Percentiles rank a stretch among this genome's conserved stretches.
These are phyloP conservation scores for Apiospora aurea DNA, from an alignment of 2,329 filamentous ascomycete genomes.

Conservation along the genomic window DNA sequence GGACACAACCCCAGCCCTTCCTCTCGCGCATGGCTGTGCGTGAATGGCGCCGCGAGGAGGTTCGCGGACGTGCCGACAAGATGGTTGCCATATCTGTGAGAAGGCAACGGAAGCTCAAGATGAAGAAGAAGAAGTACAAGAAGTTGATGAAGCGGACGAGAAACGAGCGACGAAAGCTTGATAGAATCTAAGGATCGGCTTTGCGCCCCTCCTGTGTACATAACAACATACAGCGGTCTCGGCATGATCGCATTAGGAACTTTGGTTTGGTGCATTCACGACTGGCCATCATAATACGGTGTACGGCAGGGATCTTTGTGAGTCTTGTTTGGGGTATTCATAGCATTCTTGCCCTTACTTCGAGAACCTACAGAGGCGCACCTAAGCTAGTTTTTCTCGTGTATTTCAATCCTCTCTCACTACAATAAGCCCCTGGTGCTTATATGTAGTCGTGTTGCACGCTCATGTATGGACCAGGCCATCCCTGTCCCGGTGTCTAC, in stretches of 20 bases:
- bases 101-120: slow-evolving; percentile 92
- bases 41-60: slow-evolving; percentile 65
- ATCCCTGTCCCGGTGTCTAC: neutral
- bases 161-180: slow-evolving; percentile 85
- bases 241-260: slow-evolving; percentile 19
- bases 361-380: slow-evolving; percentile 21
- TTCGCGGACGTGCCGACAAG: slow-evolving; percentile 52
- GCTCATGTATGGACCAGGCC: neutral
- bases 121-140: slow-evolving; percentile 99
- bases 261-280: slow-evolving; percentile 24
- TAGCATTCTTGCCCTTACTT: slow-evolving; percentile 24
- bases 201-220: slow-evolving; percentile 30
- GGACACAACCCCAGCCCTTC: slow-evolving; percentile 59
- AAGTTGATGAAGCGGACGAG: slow-evolving; percentile 95
- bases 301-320: slow-evolving; percentile 31
- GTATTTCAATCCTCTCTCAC: slow-evolving; percentile 10
- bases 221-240: slow-evolving; percentile 26
- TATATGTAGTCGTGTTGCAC: neutral
- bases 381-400: slow-evolving; percentile 6
- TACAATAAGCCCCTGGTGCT: neutral
- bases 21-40: slow-evolving; percentile 74
- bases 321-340: slow-evolving; percentile 27
- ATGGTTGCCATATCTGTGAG: slow-evolving; percentile 91
- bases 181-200: slow-evolving; percentile 58
- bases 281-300: slow-evolving; percentile 36